These are phyloP conservation scores for Meira nashicola DNA, from an alignment of 1,284 basidiomycete species.

Conservation along the genomic window DNA sequence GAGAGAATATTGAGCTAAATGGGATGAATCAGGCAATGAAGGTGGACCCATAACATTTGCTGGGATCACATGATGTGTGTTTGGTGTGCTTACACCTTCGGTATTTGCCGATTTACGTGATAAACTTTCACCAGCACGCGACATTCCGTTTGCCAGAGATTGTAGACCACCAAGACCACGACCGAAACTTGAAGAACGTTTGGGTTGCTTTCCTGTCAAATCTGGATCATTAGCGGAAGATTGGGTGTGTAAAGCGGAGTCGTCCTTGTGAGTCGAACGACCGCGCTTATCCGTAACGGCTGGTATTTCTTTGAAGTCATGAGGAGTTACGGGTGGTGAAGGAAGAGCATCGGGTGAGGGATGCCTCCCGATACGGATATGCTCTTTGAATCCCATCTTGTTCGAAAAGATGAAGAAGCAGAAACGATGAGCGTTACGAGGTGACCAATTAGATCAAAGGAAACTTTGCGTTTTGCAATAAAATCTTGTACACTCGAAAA, in stretches of 20 bases:
- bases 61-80: neutral
- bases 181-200: slow-evolving; percentile 39
- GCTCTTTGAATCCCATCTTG: too few relatives aligned
- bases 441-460: too few relatives aligned
- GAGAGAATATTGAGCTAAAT: slow-evolving; percentile 45
- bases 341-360: too few relatives aligned
- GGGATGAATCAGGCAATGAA: slow-evolving; percentile 33
- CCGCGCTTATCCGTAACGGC: neutral
- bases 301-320: too few relatives aligned
- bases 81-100: slow-evolving; percentile 9
- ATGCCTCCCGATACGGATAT: too few relatives aligned
- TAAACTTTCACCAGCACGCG: slow-evolving; percentile 25
- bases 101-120: neutral
- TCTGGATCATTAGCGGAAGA: slow-evolving; percentile 10
- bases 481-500: too few relatives aligned
- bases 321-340: too few relatives aligned
- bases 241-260: too few relatives aligned
- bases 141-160: slow-evolving; percentile 28
- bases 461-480: too few relatives aligned
- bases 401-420: too few relatives aligned
- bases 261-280: neutral
- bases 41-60: neutral
- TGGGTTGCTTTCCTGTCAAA: slow-evolving; percentile 20
- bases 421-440: too few relatives aligned
- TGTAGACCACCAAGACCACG: slow-evolving; percentile 23